Percentiles rank a stretch among this genome's conserved stretches.
Evolutionary conservation across 2,329 filamentous ascomycete genomes (phyloP).

Genomic region (Claviceps cyperi): DNA sequence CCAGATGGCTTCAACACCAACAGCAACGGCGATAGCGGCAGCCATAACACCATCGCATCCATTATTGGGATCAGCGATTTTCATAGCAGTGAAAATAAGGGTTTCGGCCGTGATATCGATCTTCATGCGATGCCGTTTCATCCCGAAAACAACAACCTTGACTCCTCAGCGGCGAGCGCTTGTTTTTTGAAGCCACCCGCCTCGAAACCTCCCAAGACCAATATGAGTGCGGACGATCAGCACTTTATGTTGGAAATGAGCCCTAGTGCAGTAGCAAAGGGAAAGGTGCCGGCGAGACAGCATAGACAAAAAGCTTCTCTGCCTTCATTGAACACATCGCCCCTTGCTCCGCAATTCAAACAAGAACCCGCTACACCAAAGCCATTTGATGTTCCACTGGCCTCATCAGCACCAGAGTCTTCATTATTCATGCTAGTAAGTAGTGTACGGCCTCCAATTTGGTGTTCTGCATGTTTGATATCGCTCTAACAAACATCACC

Average conservation of each 20-base stretch:
- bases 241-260: slow-evolving; percentile 22
- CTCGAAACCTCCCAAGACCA: slow-evolving; percentile 24
- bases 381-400: slow-evolving; percentile 10
- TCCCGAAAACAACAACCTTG: background rate
- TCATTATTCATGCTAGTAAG: slow-evolving; percentile 13
- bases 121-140: background rate
- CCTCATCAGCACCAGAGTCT: slow-evolving; percentile 10
- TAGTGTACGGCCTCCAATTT: background rate
- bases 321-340: slow-evolving; percentile 8
- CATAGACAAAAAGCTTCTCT: slow-evolving; percentile 14
- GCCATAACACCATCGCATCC: slow-evolving; percentile 1
- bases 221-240: slow-evolving; percentile 19
- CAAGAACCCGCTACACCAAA: slow-evolving; percentile 18
- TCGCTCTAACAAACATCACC: slow-evolving; percentile 1
- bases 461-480: no score
- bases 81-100: background rate
- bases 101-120: background rate
- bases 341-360: slow-evolving; percentile 15
- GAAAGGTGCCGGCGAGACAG: slow-evolving; percentile 21
- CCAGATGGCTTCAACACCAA: slow-evolving; percentile 9
- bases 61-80: background rate
- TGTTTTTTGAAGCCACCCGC: slow-evolving; percentile 24
- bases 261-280: slow-evolving; percentile 17
- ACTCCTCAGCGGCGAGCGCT: background rate
- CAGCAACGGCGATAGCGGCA: slow-evolving; percentile 8